A percentile compares a stretch with the other conserved stretches of the same genome.
These are phyloP conservation scores for Acanthamoeba lenticulata DNA, from an alignment of 208 protist genomes.

Conservation along the genomic window DNA sequence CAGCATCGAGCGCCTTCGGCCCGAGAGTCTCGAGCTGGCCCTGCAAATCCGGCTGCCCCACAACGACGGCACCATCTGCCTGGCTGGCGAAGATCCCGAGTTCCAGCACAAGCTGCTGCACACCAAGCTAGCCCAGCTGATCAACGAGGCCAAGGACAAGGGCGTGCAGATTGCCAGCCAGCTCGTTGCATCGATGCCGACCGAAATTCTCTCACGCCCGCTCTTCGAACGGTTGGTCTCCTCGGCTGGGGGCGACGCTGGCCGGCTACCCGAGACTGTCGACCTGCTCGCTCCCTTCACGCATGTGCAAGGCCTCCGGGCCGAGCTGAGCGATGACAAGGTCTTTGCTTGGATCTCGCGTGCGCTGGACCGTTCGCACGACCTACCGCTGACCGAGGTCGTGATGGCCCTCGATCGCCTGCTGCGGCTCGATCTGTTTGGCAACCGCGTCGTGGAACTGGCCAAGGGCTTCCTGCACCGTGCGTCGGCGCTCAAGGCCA, in stretches of 20 bases:
- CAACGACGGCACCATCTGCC: neutral
- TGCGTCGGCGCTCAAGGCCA: neutral
- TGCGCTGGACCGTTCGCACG: neutral
- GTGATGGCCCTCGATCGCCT: neutral
- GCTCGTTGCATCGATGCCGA: neutral
- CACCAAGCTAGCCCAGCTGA: neutral
- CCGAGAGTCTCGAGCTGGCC: neutral
- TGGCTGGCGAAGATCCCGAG: neutral
- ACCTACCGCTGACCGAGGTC: neutral
- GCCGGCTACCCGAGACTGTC: neutral
- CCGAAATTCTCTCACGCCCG: neutral
- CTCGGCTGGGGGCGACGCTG: neutral
- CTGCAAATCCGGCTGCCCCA: neutral
- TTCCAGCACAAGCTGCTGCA: constrained; percentile 28
- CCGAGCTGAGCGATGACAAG: neutral
- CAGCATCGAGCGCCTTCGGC: neutral
- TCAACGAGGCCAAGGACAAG: neutral
- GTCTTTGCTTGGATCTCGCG: neutral
- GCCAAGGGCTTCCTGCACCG: constrained; percentile 33
- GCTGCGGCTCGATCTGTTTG: neutral
- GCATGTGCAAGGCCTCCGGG: neutral
- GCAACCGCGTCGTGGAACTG: neutral
- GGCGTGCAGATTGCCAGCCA: neutral
- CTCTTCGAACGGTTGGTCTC: neutral
- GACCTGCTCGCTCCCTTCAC: neutral